Conservation (phyloP, 306 rosid genomes). For the Prunus dulcis region DNA sequence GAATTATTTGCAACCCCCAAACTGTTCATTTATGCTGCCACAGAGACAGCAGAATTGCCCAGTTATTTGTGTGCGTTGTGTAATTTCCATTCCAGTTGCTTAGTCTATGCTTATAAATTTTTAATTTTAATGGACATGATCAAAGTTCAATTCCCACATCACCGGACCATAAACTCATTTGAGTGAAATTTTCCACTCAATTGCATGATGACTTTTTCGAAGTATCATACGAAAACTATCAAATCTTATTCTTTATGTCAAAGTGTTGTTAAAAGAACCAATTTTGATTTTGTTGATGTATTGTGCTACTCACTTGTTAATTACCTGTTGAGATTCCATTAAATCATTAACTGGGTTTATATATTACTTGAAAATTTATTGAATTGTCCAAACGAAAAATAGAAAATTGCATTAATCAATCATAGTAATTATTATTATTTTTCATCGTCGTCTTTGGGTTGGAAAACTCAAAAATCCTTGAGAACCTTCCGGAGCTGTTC, state of each 20-base stretch:
- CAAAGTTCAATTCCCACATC: no score
- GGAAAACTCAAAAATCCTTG: conserved; percentile 36
- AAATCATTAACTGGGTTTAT: no score
- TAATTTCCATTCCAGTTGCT: conserved; percentile 26
- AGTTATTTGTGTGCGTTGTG: conserved; percentile 15
- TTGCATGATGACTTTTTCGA: no score
- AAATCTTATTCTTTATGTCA: no score
- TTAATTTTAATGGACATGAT: background rate
- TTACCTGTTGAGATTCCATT: no score
- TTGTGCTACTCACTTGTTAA: no score
- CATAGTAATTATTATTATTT: background rate
- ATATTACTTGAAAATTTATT: no score
- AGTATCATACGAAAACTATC: no score
- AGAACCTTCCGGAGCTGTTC: conserved; percentile 76
- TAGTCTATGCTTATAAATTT: conserved; percentile 24
- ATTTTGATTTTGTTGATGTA: no score
- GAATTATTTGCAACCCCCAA: conserved; percentile 23
- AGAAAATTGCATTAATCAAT: background rate
- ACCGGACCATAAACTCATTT: no score
- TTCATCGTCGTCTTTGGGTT: conserved; percentile 12
- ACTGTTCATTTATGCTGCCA: conserved; percentile 30
- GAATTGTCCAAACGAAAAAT: background rate
- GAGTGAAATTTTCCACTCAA: no score
- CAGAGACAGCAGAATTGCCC: conserved; percentile 27
- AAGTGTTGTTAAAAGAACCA: no score